These are phyloP conservation scores for Solanum etuberosum DNA, from an alignment of 257 asterid species.

Conservation along the genomic window DNA sequence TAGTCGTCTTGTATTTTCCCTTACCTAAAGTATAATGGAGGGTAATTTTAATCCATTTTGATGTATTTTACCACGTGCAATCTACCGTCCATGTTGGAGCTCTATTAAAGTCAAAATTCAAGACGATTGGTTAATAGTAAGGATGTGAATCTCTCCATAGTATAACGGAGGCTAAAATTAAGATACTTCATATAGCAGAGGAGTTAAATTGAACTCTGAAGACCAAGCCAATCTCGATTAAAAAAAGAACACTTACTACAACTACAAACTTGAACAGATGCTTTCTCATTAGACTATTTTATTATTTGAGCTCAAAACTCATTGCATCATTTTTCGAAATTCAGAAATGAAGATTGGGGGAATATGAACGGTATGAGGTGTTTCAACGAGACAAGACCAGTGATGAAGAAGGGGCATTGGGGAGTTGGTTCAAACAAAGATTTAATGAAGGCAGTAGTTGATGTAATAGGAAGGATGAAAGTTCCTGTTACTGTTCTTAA, in stretches of 20 bases:
- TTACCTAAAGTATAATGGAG: neutral
- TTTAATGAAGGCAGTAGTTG: constrained; percentile 50
- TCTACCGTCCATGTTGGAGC: neutral
- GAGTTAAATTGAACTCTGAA: neutral
- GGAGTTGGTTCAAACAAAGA: constrained; percentile 60
- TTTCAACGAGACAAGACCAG: constrained; percentile 72
- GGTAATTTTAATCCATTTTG: neutral
- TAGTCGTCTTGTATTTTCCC: neutral
- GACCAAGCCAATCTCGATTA: too few species aligned
- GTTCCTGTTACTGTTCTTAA: constrained; percentile 55
- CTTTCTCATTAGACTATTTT: neutral
- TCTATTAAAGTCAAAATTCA: neutral
- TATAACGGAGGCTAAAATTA: neutral
- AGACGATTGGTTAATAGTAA: neutral
- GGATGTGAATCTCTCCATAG: neutral
- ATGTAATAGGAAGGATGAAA: constrained; percentile 47
- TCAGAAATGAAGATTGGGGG: constrained; percentile 82
- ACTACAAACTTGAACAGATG: neutral
- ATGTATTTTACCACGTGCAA: neutral
- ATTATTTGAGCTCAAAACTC: neutral
- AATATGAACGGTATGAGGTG: constrained; percentile 47
- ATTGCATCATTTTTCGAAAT: neutral
- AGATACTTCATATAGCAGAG: neutral
- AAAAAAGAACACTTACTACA: too few species aligned
- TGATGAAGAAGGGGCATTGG: constrained; percentile 49